Conservation (phyloP, 345 rosid genomes). For the Tarenaya hassleriana region DNA sequence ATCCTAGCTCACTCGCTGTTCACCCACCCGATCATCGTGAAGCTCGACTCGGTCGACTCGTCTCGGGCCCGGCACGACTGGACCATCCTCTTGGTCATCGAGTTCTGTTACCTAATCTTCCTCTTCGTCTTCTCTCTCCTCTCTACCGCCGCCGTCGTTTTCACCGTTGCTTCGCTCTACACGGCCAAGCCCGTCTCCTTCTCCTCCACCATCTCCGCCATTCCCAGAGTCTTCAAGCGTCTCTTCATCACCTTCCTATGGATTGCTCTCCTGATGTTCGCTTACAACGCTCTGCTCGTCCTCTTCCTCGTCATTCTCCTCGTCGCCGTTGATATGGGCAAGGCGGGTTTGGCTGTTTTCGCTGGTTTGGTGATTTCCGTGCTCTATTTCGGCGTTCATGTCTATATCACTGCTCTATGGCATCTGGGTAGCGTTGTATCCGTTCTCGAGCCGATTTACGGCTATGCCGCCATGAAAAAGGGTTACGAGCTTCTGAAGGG, state of each 20-base stretch:
- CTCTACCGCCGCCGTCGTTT: constrained; percentile 94
- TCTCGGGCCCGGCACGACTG: constrained; percentile 62
- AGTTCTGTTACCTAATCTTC: constrained; percentile 77
- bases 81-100: constrained; percentile 61
- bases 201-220: constrained; percentile 68
- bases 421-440: constrained; percentile 95
- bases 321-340: constrained; percentile 48
- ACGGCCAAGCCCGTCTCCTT: constrained; percentile 80
- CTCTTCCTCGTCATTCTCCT: constrained; percentile 44
- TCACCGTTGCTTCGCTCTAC: constrained; percentile 93
- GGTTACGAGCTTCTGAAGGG: constrained; percentile 81
- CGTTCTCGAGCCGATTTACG: constrained; percentile 85
- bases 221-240: constrained; percentile 78
- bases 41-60: constrained; percentile 32
- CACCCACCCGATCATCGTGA: constrained; percentile 54
- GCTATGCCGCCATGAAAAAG: constrained; percentile 81
- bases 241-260: constrained; percentile 76
- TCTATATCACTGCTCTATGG: constrained; percentile 86
- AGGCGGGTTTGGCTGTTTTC: constrained; percentile 36
- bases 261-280: constrained; percentile 65
- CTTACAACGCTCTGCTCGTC: constrained; percentile 55
- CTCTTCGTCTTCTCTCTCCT: constrained; percentile 94
- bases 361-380: constrained; percentile 39
- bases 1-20: constrained; percentile 82
- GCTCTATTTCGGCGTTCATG: constrained; percentile 68